Percentiles rank a stretch among this genome's conserved stretches.
Conservation (phyloP, 345 rosid species). For the Luvunga scandens region DNA sequence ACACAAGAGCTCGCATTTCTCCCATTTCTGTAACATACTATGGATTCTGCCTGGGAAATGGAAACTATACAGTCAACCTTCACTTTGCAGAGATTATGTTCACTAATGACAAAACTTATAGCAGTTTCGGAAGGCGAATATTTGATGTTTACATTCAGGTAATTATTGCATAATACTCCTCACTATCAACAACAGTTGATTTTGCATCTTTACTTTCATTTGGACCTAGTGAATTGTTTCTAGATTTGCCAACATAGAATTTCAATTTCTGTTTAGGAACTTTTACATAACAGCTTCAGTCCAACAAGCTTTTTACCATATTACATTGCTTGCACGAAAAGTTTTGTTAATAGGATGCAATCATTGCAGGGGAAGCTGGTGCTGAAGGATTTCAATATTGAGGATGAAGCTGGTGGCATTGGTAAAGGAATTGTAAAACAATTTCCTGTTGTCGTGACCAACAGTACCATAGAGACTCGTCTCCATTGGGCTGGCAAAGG, state of each 20-base stretch:
- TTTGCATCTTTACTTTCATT: too few relatives aligned
- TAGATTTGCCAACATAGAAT: too few relatives aligned
- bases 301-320: background rate
- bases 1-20: slow-evolving; percentile 41
- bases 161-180: background rate
- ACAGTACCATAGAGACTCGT: slow-evolving; percentile 47
- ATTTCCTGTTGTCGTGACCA: slow-evolving; percentile 22
- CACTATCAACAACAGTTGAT: too few relatives aligned
- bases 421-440: slow-evolving; percentile 31
- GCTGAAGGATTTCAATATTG: slow-evolving; percentile 53
- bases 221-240: too few relatives aligned
- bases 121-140: slow-evolving; percentile 53
- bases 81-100: slow-evolving; percentile 77
- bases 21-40: slow-evolving; percentile 50
- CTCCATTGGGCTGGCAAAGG: slow-evolving; percentile 71
- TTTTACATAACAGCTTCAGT: background rate
- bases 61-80: slow-evolving; percentile 54
- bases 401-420: slow-evolving; percentile 46
- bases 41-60: slow-evolving; percentile 44
- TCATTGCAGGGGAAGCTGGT: slow-evolving; percentile 43
- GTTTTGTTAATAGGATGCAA: background rate
- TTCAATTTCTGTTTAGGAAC: background rate
- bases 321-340: background rate
- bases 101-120: slow-evolving; percentile 28
- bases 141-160: slow-evolving; percentile 78